phyloP scores from a whole-genome alignment of 306 rosid genomes.

The Trifolium repens region DNA sequence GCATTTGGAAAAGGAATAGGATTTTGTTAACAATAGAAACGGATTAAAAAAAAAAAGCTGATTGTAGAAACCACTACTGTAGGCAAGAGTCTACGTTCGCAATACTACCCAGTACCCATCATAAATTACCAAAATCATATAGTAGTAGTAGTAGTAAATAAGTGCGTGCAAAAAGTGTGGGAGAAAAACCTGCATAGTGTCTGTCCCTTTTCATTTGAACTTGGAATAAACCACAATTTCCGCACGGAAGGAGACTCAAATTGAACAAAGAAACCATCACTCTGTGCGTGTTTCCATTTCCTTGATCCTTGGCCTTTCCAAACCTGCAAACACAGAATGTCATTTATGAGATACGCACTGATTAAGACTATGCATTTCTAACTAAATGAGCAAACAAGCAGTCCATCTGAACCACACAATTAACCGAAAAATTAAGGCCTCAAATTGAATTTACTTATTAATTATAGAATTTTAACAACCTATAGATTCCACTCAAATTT shows the following conservation, averaged over 20 bases:
- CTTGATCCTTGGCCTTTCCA: conserved; percentile 99
- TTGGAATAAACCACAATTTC: conserved; percentile 87
- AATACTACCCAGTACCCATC: too few species aligned
- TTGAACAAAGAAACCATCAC: conserved; percentile 91
- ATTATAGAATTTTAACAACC: conserved; percentile 15
- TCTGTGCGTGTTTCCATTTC: conserved; percentile 92
- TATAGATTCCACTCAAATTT: conserved; percentile 2
- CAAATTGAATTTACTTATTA: conserved; percentile 16
- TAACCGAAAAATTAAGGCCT: neutral
- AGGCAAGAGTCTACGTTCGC: too few species aligned
- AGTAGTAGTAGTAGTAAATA: neutral
- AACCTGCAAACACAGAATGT: conserved; percentile 58
- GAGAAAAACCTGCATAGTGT: conserved; percentile 84
- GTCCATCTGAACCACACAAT: conserved; percentile 14
- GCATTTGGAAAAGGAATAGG: too few species aligned
- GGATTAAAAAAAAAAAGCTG: too few species aligned
- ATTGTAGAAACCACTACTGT: too few species aligned
- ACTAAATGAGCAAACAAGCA: conserved; percentile 19
- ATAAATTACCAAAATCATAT: too few species aligned
- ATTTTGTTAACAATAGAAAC: too few species aligned
- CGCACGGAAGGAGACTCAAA: conserved; percentile 79
- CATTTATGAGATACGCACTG: conserved; percentile 14
- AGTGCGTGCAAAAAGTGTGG: conserved; percentile 25
- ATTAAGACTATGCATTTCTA: conserved; percentile 24
- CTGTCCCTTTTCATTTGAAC: conserved; percentile 83